Evolutionary conservation across 805 yeast species (phyloP).

Genomic region (Suhomyces pyralidae): DNA sequence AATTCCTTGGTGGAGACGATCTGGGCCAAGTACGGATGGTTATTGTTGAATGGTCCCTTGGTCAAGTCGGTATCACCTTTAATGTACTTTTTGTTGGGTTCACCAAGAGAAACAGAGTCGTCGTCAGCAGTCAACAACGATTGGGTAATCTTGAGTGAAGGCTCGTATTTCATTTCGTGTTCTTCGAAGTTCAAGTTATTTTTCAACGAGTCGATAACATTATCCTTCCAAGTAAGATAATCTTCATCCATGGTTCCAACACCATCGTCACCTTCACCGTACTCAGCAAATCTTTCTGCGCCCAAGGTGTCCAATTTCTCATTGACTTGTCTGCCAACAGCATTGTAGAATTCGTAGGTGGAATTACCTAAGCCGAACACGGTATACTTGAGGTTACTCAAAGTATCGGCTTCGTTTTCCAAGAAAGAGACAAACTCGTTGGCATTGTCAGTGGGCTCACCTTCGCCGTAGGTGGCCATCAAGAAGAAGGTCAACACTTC

Average conservation of each 20-base stretch:
- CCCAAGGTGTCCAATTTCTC: constrained; percentile 58
- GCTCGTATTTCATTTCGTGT: constrained; percentile 75
- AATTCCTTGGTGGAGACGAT: constrained; percentile 62
- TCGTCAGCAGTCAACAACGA: constrained; percentile 30
- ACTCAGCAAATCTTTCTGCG: constrained; percentile 68
- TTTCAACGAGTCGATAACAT: constrained; percentile 62
- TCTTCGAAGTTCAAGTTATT: constrained; percentile 67
- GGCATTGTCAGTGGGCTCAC: constrained; percentile 98
- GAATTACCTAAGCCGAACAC: constrained; percentile 93
- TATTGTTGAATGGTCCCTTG: constrained; percentile 73
- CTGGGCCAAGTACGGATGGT: constrained; percentile 81
- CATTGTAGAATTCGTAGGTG: constrained; percentile 89
- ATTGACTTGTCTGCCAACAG: constrained; percentile 64
- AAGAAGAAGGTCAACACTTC: constrained; percentile 61
- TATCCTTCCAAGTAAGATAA: constrained; percentile 88
- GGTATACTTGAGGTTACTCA: constrained; percentile 61
- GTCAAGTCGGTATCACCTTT: constrained; percentile 31
- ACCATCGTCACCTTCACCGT: constrained; percentile 95
- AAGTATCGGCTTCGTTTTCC: constrained; percentile 49
- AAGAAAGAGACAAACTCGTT: constrained; percentile 69
- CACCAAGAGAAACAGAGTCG: constrained; percentile 59
- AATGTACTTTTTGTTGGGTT: constrained; percentile 59
- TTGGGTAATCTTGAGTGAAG: constrained; percentile 47
- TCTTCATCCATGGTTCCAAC: constrained; percentile 94
- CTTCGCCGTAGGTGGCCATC: constrained; percentile 95